A percentile compares a stretch with the other conserved stretches of the same genome.
These are phyloP conservation scores for Candida coquimbonensis DNA, from an alignment of 805 yeast genomes.

Conservation along the genomic window DNA sequence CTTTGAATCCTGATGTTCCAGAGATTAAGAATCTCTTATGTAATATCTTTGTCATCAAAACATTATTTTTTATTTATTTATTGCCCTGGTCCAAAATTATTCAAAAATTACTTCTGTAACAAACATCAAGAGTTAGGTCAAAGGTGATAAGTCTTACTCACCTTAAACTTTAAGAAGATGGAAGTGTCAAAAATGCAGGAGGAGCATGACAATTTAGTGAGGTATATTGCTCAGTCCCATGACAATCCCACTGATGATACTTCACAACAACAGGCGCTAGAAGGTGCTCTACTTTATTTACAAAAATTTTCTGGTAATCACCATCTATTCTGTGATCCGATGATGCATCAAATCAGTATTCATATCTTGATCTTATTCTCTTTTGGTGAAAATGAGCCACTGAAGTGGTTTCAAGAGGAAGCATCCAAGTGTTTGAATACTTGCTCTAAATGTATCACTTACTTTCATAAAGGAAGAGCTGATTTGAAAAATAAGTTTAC, in stretches of 20 bases:
- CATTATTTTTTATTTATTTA: too few relatives aligned
- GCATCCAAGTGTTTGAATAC: slow-evolving; percentile 33
- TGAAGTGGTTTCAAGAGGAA: slow-evolving; percentile 34
- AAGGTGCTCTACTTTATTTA: slow-evolving; percentile 32
- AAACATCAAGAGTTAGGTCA: too few relatives aligned
- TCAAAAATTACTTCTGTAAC: too few relatives aligned
- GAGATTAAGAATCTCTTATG: too few relatives aligned
- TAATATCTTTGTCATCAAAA: too few relatives aligned
- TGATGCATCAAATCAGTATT: slow-evolving; percentile 40
- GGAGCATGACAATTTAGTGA: too few relatives aligned
- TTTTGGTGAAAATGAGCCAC: slow-evolving; percentile 42
- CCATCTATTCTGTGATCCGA: slow-evolving; percentile 54
- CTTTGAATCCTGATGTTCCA: too few relatives aligned
- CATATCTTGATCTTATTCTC: slow-evolving; percentile 57
- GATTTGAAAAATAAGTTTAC: slow-evolving; percentile 46
- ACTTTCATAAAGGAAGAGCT: slow-evolving; percentile 49
- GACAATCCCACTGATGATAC: slow-evolving; percentile 24
- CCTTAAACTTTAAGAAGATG: too few relatives aligned
- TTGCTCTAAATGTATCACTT: slow-evolving; percentile 49
- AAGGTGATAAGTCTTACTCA: too few relatives aligned
- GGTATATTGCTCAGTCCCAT: slow-evolving; percentile 21
- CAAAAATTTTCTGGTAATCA: slow-evolving; percentile 22
- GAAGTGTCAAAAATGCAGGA: too few relatives aligned
- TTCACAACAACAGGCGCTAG: slow-evolving; percentile 31
- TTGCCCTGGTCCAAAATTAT: too few relatives aligned